phyloP scores from a whole-genome alignment of 768 basidiomycete genomes.

The Rhodotorula sphaerocarpa region DNA sequence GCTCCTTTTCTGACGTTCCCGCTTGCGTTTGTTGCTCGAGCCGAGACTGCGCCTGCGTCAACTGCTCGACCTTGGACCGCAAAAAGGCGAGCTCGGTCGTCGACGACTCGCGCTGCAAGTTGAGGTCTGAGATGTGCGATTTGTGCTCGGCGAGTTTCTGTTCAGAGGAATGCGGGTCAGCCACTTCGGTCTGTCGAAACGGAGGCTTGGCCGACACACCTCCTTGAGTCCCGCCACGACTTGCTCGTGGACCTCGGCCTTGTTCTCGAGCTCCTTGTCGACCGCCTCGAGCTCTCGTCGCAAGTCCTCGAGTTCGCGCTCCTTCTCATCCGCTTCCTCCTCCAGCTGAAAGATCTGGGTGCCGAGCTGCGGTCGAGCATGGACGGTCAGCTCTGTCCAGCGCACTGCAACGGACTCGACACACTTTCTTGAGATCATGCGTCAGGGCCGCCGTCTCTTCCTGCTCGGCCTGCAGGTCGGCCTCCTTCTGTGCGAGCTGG shows the following conservation, averaged over 20 bases:
- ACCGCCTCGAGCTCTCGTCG: constrained; percentile 51
- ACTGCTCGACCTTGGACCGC: constrained; percentile 65
- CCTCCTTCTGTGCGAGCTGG: constrained; percentile 68
- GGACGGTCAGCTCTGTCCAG: background rate
- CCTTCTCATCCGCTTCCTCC: constrained; percentile 63
- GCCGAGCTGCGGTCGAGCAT: constrained; percentile 45
- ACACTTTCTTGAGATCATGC: constrained; percentile 38
- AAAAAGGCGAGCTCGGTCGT: constrained; percentile 58
- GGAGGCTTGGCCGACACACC: constrained; percentile 45
- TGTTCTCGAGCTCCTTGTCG: constrained; percentile 50
- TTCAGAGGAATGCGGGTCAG: background rate
- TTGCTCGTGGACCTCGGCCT: constrained; percentile 61
- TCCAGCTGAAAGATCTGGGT: constrained; percentile 73
- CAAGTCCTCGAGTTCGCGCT: constrained; percentile 42
- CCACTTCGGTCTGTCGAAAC: background rate
- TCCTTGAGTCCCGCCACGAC: constrained; percentile 71
- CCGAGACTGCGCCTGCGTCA: constrained; percentile 50
- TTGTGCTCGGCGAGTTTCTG: constrained; percentile 66
- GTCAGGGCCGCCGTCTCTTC: constrained; percentile 37
- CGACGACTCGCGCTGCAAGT: constrained; percentile 57
- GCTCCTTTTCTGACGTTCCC: constrained; percentile 53
- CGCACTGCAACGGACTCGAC: background rate
- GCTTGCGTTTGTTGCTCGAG: constrained; percentile 65
- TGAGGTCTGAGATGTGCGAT: constrained; percentile 58
- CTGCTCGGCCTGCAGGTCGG: constrained; percentile 65